Evolutionary conservation across 169 alveolate genomes (phyloP).

Genomic region (Plasmodium vinckei): DNA sequence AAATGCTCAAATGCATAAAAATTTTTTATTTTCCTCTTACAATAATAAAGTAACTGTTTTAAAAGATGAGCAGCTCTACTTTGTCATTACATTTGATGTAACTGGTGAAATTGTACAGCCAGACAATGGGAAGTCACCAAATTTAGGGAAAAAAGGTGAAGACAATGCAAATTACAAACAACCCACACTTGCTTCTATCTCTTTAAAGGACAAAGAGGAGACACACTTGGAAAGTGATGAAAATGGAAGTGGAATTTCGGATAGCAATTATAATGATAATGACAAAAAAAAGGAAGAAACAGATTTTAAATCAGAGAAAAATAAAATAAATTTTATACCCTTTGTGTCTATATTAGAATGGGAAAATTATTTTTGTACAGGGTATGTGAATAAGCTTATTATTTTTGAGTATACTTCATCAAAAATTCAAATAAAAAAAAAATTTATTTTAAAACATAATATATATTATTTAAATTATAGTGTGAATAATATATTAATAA

Average conservation of each 20-base stretch:
- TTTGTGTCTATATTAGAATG: slow-evolving; percentile 26
- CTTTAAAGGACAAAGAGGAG: too few relatives aligned
- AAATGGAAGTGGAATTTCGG: too few relatives aligned
- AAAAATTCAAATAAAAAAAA: slow-evolving; percentile 1
- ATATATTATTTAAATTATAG: slow-evolving; percentile 9
- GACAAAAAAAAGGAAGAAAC: too few relatives aligned
- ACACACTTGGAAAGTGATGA: too few relatives aligned
- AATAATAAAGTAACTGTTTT: slow-evolving; percentile 11
- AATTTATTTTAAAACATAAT: slow-evolving; percentile 3
- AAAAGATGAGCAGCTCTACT: slow-evolving; percentile 1
- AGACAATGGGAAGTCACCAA: neutral
- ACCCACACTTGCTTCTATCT: too few relatives aligned
- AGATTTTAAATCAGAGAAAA: too few relatives aligned
- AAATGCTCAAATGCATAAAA: neutral
- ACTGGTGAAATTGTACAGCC: slow-evolving; percentile 4
- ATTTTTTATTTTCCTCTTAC: slow-evolving; percentile 19
- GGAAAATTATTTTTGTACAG: slow-evolving; percentile 29
- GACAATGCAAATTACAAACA: too few relatives aligned
- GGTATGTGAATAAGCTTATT: slow-evolving; percentile 8
- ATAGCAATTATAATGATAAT: too few relatives aligned
- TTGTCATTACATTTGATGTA: slow-evolving; percentile 3
- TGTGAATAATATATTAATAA: slow-evolving; percentile 19
- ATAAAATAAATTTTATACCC: slow-evolving; percentile 1
- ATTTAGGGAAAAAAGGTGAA: neutral
- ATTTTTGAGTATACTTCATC: slow-evolving; percentile 6